Conservation (phyloP, 352 stramenopile species). For the Blastocystis sp. region DNA sequence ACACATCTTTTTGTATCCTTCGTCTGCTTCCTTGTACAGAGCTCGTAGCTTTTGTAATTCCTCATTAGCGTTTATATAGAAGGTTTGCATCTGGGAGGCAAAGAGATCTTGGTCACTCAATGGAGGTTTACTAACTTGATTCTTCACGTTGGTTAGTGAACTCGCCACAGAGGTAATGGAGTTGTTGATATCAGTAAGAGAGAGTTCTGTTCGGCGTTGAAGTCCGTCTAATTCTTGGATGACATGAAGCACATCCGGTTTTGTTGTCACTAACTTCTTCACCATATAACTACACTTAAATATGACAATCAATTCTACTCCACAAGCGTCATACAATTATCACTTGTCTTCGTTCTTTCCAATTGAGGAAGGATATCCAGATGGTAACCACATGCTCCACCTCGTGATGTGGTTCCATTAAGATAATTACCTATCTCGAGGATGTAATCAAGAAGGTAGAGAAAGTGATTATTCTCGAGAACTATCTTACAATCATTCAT, state of each 20-base stretch:
- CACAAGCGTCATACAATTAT: conserved; percentile 15
- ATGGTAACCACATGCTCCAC: conserved; percentile 29
- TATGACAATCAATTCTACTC: neutral
- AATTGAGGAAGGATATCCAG: conserved; percentile 36
- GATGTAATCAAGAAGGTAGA: conserved; percentile 5
- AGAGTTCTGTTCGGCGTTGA: conserved; percentile 27
- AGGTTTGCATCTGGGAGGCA: neutral
- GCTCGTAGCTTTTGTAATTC: neutral
- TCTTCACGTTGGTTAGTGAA: conserved; percentile 17
- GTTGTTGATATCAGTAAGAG: conserved; percentile 23
- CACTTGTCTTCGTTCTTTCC: conserved; percentile 34
- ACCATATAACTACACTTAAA: conserved; percentile 28
- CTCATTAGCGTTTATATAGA: conserved; percentile 23
- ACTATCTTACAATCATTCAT: neutral
- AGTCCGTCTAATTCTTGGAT: conserved; percentile 6
- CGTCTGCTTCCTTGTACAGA: neutral
- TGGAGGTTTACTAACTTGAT: neutral
- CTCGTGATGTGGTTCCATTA: conserved; percentile 5
- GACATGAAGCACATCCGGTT: conserved; percentile 34
- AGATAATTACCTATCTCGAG: conserved; percentile 48
- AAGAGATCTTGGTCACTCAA: conserved; percentile 33
- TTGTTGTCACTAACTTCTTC: neutral
- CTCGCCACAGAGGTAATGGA: neutral
- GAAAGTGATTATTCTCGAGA: conserved; percentile 16
- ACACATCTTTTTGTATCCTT: conserved; percentile 2